Evolutionary conservation across 148 eudicot genomes (phyloP).

Genomic region (Talinum fruticosum): DNA sequence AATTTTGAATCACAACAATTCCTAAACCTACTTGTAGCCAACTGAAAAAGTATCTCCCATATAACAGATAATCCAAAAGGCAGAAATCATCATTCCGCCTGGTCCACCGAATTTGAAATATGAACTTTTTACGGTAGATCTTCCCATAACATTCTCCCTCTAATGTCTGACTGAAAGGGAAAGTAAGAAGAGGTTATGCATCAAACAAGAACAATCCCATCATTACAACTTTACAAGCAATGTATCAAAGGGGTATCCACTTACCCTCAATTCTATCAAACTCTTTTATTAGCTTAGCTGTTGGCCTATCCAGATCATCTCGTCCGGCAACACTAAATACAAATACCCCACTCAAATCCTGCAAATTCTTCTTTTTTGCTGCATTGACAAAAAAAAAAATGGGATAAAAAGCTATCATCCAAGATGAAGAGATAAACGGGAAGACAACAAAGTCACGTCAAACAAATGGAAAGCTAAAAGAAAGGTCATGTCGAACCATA

Average conservation of each 20-base stretch:
- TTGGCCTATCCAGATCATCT: slow-evolving; percentile 74
- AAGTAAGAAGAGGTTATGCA: background rate
- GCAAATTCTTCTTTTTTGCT: slow-evolving; percentile 91
- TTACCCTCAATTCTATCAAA: slow-evolving; percentile 76
- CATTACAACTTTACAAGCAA: background rate
- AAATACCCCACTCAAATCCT: slow-evolving; percentile 69
- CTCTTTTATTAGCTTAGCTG: slow-evolving; percentile 83
- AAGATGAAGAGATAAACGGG: background rate
- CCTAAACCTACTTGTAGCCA: too few relatives aligned
- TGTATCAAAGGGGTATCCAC: slow-evolving; percentile 43
- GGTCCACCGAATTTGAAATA: background rate
- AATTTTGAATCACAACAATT: background rate
- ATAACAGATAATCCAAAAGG: too few relatives aligned
- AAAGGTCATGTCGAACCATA: background rate
- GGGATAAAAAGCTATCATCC: background rate
- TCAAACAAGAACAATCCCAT: background rate
- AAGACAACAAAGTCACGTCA: background rate
- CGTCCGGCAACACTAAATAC: slow-evolving; percentile 76
- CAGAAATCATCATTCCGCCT: background rate
- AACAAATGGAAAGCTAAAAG: background rate
- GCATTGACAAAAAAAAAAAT: slow-evolving; percentile 16
- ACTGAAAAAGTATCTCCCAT: too few relatives aligned
- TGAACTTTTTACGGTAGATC: background rate
- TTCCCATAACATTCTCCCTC: background rate
- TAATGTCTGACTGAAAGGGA: background rate